Conservation (phyloP, 1,284 basidiomycete genomes). For the Hymenochaete sp. region DNA sequence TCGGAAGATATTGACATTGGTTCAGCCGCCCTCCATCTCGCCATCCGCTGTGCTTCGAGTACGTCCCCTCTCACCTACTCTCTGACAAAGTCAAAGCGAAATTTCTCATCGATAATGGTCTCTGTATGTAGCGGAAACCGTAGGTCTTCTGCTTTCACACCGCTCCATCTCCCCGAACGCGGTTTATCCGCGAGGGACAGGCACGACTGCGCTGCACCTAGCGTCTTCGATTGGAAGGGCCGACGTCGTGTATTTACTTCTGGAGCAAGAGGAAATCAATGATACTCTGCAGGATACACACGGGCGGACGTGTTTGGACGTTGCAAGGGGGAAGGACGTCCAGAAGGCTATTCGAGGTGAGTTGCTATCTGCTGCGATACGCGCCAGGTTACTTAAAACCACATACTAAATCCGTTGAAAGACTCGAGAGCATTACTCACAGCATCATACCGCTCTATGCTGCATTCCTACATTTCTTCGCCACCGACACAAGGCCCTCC, state of each 20-base stretch:
- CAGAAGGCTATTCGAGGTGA: slow-evolving; percentile 70
- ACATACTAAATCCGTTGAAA: background rate
- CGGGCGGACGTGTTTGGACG: slow-evolving; percentile 67
- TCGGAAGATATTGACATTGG: slow-evolving; percentile 44
- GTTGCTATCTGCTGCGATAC: slow-evolving; percentile 20
- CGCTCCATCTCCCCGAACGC: slow-evolving; percentile 72
- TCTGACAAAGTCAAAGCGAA: slow-evolving; percentile 7
- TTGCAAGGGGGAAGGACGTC: slow-evolving; percentile 65
- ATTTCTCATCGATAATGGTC: background rate
- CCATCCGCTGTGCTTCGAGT: slow-evolving; percentile 80
- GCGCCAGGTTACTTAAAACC: background rate
- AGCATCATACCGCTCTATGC: slow-evolving; percentile 63
- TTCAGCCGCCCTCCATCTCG: slow-evolving; percentile 76
- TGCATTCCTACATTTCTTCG: slow-evolving; percentile 69
- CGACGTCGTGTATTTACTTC: slow-evolving; percentile 68
- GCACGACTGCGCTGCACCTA: slow-evolving; percentile 81
- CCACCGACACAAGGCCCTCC: slow-evolving; percentile 39
- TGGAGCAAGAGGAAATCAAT: slow-evolving; percentile 74
- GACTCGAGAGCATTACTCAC: slow-evolving; percentile 78
- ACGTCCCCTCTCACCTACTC: slow-evolving; percentile 26
- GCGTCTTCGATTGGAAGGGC: slow-evolving; percentile 74
- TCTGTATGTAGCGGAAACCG: slow-evolving; percentile 43
- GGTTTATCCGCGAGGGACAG: slow-evolving; percentile 57
- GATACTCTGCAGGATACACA: slow-evolving; percentile 70
- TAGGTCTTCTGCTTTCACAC: slow-evolving; percentile 63